Evolutionary conservation across 139 green algal genomes (phyloP).

Genomic region (Chlamydomonas schloesseri): DNA sequence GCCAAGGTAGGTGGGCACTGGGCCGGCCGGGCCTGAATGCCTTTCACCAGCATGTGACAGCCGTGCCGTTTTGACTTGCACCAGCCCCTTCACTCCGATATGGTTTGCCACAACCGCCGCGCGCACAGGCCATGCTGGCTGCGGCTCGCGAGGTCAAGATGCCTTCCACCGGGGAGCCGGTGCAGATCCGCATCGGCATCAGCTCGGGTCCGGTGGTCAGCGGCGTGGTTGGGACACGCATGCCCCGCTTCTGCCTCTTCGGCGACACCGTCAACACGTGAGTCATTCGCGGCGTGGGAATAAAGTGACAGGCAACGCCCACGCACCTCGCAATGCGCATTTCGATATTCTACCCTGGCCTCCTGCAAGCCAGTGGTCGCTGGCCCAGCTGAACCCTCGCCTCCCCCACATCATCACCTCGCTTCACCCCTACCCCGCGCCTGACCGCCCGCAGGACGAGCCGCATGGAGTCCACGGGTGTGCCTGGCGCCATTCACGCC

Average conservation of each 20-base stretch:
- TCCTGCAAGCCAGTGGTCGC: too few relatives aligned
- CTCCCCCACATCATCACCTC: too few relatives aligned
- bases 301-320: too few relatives aligned
- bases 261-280: constrained; percentile 62
- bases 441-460: not conserved
- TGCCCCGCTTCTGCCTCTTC: constrained; percentile 58
- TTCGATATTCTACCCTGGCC: too few relatives aligned
- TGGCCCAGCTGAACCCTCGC: too few relatives aligned
- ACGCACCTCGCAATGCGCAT: too few relatives aligned
- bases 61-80: too few relatives aligned
- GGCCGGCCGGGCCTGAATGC: too few relatives aligned
- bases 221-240: constrained; percentile 53
- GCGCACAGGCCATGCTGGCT: constrained; percentile 15
- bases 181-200: constrained; percentile 37
- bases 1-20: not conserved
- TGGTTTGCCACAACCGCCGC: not conserved
- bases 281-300: not conserved
- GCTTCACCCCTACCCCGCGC: not conserved
- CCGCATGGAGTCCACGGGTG: constrained; percentile 23
- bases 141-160: constrained; percentile 19
- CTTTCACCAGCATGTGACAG: too few relatives aligned
- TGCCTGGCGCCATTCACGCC: constrained; percentile 19
- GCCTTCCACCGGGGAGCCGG: constrained; percentile 4
- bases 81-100: too few relatives aligned
- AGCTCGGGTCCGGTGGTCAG: constrained; percentile 37